A percentile compares a stretch with the other conserved stretches of the same genome.
phyloP scores from a whole-genome alignment of 345 rosid species.

The Populus alba region DNA sequence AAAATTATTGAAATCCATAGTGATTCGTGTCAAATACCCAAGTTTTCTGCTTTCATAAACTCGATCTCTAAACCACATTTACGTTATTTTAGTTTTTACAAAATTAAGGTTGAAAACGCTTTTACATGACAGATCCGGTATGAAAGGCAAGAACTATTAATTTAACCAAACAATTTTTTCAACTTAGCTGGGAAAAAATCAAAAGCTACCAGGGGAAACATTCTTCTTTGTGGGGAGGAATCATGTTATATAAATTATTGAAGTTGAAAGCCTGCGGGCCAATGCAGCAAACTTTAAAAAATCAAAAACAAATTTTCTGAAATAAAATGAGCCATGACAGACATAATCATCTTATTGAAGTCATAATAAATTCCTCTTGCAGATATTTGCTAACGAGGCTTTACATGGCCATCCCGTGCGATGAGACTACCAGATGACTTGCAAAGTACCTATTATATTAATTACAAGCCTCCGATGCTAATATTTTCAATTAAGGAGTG shows the following conservation, averaged over 20 bases:
- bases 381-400: not conserved
- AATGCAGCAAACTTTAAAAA: not conserved
- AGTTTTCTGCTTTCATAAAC: constrained; percentile 15
- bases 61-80: constrained; percentile 54
- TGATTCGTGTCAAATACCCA: too few relatives aligned
- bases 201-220: too few relatives aligned
- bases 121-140: too few relatives aligned
- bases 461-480: not conserved
- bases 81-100: too few relatives aligned
- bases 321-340: not conserved
- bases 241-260: too few relatives aligned
- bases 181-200: too few relatives aligned
- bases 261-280: too few relatives aligned
- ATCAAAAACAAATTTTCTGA: not conserved
- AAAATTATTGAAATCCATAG: too few relatives aligned
- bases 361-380: not conserved
- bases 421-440: not conserved
- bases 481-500: not conserved
- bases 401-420: constrained; percentile 4
- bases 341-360: constrained; percentile 10
- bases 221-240: too few relatives aligned
- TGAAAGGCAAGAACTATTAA: too few relatives aligned
- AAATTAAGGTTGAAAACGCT: too few relatives aligned
- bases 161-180: too few relatives aligned
- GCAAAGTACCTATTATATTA: not conserved